Evolutionary conservation across 2,329 filamentous ascomycete species (phyloP), one percentile per base, ranked within the genome.

Genomic region (Alternaria arborescens): DNA sequence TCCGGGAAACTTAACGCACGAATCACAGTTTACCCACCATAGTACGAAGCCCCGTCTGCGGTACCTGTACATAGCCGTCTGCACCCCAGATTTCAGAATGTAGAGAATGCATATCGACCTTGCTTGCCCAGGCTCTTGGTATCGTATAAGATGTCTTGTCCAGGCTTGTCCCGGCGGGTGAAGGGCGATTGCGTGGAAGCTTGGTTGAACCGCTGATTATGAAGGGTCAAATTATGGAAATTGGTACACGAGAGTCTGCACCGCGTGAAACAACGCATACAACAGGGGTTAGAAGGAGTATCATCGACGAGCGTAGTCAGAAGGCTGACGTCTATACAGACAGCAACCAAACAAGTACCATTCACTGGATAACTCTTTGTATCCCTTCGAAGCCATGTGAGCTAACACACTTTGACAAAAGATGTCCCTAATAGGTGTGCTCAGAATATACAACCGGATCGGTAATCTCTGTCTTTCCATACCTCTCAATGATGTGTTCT

Each of bases 161-260:
- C 55, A 67, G 66, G 44, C 68, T 71, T 71, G 68, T 72, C 69
- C 70, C 70, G 70, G 52, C 60, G 70, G 70, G 43, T 69, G 65
- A 71, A 71, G 36, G 53, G 47, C 7, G 22, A 30, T 40, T 41
- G 42, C 55, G 58, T 38, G 58, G 62, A 50, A 66, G 64, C 62
- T 64, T 70, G 57, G 34, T 63, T 51, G 47, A 60, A 55, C 58
- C 50, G 57, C 52, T 52, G 56, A 47, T 48, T 58, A 52, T 53
- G 52, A 57, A 52, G 46, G 55, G 34, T 28, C 26, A 50, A 16
- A 52, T 32, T 41, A 30, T 56, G 36, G 10, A 30, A 18, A 16
- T 43, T 41, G 44, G 20, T 42, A 20, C 34, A 8, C 5, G 6
- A 22, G 36, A 28, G 14, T 16, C 20, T 16, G 34, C 3, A 32